Base-by-base conservation (phyloP, 331 rosid species). In the Quercus lobata region DNA sequence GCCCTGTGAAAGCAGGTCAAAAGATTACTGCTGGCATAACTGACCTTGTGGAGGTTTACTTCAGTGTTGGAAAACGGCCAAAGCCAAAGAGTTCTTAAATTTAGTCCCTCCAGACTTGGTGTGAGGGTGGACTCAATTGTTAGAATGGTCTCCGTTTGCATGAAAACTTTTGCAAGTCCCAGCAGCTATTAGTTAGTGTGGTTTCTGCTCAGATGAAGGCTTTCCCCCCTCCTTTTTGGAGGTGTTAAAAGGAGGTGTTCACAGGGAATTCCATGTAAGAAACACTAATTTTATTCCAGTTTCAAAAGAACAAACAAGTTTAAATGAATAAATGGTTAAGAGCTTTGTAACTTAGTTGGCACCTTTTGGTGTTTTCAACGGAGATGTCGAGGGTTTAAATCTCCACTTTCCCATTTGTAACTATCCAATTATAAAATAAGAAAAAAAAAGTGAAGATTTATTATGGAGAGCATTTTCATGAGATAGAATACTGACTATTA, bases 1-100 rank as follows among this genome's bases (percentile, higher is more conserved):
- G 98, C 76, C 97, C 97, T 5, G 98, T 95, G 79, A 92, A 86
- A 87, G 88, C 88, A 74, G 97, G 97, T 65, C 94, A 95, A 86
- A 95, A 74, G 85, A 76, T 95, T 27, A 91, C 98, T 29, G 97
- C 97, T 0, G 98, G 98, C 57, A 90, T 94, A 77, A 91, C 98
- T 32, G 86, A 87, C 63, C 92, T 92, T 16, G 79, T 90, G 80
- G 98, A 92, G 6, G 88, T 91, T 17, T 68, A 86, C 68, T 95
- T 92, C 79, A 84, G 87, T 74, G 90, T 95, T 35, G 97, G 69
- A 32, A 89, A 87, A 78, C 87, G 93, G 69, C 80, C 76, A 73
- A 76, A 25, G 70, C 80, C 81, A 0, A 82, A 55, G 77, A 78
- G 22, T 46, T 84, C 84, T 74, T 86, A 73, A 81, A 34, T 15